Conservation (phyloP, 129 eudicot species). For the Deinandra increscens region DNA sequence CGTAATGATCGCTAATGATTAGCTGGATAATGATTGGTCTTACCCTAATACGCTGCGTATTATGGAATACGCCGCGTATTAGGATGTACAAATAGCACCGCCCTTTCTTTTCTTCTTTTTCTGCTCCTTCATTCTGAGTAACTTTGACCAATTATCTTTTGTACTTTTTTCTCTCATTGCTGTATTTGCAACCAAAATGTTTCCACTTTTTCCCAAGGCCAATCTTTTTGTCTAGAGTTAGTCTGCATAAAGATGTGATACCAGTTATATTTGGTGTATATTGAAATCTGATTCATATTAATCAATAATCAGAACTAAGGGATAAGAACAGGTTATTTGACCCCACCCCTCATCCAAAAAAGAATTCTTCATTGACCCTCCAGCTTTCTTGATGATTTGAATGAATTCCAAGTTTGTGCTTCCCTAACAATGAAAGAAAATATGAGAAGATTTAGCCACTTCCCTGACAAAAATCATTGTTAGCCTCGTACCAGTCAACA, state of each 20-base stretch:
- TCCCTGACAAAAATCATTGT: no score
- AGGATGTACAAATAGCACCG: no score
- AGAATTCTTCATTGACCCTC: slow-evolving; percentile 77
- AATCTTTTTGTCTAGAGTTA: slow-evolving; percentile 88
- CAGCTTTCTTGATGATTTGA: slow-evolving; percentile 86
- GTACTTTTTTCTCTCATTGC: slow-evolving; percentile 97
- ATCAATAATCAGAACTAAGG: background rate
- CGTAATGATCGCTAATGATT: no score
- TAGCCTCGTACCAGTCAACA: no score
- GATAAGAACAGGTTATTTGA: background rate
- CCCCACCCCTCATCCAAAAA: slow-evolving; percentile 85
- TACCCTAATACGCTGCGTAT: no score
- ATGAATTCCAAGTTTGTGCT: slow-evolving; percentile 86
- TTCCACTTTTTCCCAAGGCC: slow-evolving; percentile 96
- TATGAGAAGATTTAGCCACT: no score
- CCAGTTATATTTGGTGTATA: slow-evolving; percentile 3
- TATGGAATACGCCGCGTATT: no score
- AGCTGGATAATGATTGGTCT: no score
- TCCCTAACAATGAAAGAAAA: no score
- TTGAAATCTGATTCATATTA: background rate
- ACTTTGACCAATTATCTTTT: slow-evolving; percentile 85
- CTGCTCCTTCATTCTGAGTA: slow-evolving; percentile 90
- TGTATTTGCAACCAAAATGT: slow-evolving; percentile 85
- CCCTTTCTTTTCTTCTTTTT: slow-evolving; percentile 84
- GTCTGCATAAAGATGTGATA: slow-evolving; percentile 41